Evolutionary conservation across 2,329 filamentous ascomycete genomes (phyloP), one percentile per base, ranked within the genome.

Genomic region (Neofusicoccum sp.): DNA sequence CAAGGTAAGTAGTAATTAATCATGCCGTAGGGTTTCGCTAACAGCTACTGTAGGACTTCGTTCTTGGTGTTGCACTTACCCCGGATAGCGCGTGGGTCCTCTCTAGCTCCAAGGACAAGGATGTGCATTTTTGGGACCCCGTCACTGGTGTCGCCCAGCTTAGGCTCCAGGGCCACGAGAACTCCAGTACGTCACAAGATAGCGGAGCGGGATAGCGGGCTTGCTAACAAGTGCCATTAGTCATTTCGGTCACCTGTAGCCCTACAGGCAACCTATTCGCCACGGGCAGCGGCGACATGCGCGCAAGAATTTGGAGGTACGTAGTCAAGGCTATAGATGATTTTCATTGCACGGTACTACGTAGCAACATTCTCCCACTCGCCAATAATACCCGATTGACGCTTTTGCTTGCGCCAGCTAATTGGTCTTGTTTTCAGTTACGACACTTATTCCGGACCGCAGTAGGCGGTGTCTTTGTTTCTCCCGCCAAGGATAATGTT

Each of bases 81-180:
- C 95, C 95, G 14, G 93, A 98, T 75, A 91, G 91, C 67, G 87
- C 89, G 71, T 99, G 95, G 95, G 94, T 99, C 63, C 89, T 99
- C 78, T 97, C 92, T 67, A 95, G 95, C 48, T 97, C 93, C 66
- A 99, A 99, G 82, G 95, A 99, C 74, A 87, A 95, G 58, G 94
- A 95, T 54, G 95, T 99, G 28, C 95, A 98, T 75, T 98, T 99
- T 83, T 99, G 95, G 95, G 94, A 99, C 74, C 94, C 95, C 22
- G 86, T 89, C 71, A 97, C 93, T 22, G 95, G 94, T 39, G 89
- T 91, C 68, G 96, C 94, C 1, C 94, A 98, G 79, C 89, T 99
- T 76, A 98, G 98, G 95, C 85, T 99, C 66, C 95, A 98, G 78
- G 95, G 95, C 31, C 95, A 99, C 77, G 98, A 98, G 84, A 98